Percentiles rank a stretch among this genome's conserved stretches.
phyloP scores from a whole-genome alignment of 495 filamentous ascomycete genomes.

The Hypomontagnella monticulosa region DNA sequence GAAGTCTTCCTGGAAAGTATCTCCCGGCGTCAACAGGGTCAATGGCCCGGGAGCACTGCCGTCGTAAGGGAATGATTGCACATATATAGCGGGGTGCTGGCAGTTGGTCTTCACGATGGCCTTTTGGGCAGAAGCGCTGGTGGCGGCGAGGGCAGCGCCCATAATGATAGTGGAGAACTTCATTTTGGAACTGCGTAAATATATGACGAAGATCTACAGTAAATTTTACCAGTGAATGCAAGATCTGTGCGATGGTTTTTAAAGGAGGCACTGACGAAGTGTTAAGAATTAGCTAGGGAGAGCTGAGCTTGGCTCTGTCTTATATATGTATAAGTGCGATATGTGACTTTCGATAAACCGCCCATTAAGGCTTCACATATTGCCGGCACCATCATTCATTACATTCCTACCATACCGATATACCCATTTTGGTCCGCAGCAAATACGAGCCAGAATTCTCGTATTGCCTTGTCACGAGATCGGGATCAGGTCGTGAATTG shows the following conservation, averaged over 20 bases:
- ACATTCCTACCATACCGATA: slow-evolving; percentile 1
- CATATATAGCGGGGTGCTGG: slow-evolving; percentile 29
- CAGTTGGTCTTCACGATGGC: slow-evolving; percentile 41
- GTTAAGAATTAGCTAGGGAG: neutral
- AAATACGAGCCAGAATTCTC: slow-evolving; percentile 40
- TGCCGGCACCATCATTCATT: slow-evolving; percentile 17
- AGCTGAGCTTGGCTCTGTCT: neutral
- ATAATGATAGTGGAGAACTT: slow-evolving; percentile 29
- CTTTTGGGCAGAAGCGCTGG: slow-evolving; percentile 36
- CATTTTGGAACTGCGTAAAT: slow-evolving; percentile 17
- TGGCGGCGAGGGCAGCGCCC: slow-evolving; percentile 31
- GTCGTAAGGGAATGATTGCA: slow-evolving; percentile 43
- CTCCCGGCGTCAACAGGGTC: slow-evolving; percentile 22
- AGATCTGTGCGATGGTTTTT: slow-evolving; percentile 6
- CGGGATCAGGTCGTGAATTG: neutral
- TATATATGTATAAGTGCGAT: slow-evolving; percentile 1
- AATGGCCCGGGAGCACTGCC: slow-evolving; percentile 33
- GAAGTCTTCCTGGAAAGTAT: slow-evolving; percentile 38
- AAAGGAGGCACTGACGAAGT: neutral
- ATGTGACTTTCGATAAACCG: neutral
- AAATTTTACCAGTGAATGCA: neutral
- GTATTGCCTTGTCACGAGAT: slow-evolving; percentile 45
- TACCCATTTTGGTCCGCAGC: neutral
- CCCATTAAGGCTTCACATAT: slow-evolving; percentile 9
- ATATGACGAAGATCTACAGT: neutral